Evolutionary conservation across 176 grass and related monocot genomes (phyloP), one percentile per base, ranked within the genome.

Genomic region (Raddia distichophylla): DNA sequence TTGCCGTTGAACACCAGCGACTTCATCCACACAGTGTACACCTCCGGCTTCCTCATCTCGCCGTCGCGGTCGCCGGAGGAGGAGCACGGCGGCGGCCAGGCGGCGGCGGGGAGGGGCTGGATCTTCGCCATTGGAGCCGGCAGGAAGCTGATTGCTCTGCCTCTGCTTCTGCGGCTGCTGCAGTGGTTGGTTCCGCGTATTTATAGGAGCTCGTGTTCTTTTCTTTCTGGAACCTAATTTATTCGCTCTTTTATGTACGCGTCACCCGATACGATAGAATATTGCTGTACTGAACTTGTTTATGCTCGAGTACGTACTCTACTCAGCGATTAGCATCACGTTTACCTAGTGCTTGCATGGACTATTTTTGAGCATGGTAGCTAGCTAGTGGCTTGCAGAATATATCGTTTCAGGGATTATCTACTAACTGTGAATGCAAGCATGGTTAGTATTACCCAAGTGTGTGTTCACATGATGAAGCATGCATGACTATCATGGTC

Each of bases 11-110:
- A 86, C 48, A 94, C 92, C 55, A 97, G 78, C 10, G 92, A 97
- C 76, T 92, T 97, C 94, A 97, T 94, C 83, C 94, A 97, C 45
- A 97, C 64, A 2, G 91, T 94, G 75, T 87, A 97, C 17, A 83
- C 58, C 19, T 61, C 85, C 82, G 59, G 78, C 58, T 50, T 77
- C 73, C 9, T 43, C 56, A 1, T 5, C 19, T 60, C 13, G 10
- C 32, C 2, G 33, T 16, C 56, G 5, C 6, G n/a, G 3, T 4
- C 6, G 0, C 10, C 13, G 6, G 18, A n/a, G 0, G 44, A 77
- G 19, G 54, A 56, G 1, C 40, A 51, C 17, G 59, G 1, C 0
- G 37, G 58, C 10, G 67, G 10, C 1, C n/a, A 58, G 48, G 33
- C 47, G 12, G 57, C 3, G 2, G 76, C 20, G 15, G 77, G 64